Evolutionary conservation across 345 rosid genomes (phyloP).

Genomic region (Euclidium syriacum): DNA sequence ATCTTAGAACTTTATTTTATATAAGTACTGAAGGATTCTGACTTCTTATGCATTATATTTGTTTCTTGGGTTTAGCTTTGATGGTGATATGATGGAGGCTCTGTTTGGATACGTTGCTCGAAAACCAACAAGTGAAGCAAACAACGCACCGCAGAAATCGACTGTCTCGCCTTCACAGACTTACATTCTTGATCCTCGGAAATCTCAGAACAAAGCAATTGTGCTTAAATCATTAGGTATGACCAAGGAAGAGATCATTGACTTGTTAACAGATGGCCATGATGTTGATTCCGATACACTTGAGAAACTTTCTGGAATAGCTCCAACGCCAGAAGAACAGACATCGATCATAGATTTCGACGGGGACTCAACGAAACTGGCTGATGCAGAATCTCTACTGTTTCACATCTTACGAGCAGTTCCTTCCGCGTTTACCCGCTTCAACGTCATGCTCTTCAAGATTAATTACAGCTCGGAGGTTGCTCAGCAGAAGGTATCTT

Average conservation of each 20-base stretch:
- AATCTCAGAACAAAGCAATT: constrained; percentile 79
- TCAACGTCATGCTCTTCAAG: constrained; percentile 74
- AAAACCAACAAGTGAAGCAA: constrained; percentile 33
- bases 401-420: constrained; percentile 55
- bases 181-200: constrained; percentile 62
- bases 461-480: constrained; percentile 55
- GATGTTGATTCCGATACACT: constrained; percentile 57
- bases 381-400: constrained; percentile 72
- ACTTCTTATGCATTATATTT: neutral
- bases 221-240: constrained; percentile 65
- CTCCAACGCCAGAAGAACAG: constrained; percentile 72
- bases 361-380: constrained; percentile 52
- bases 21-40: neutral
- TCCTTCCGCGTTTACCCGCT: constrained; percentile 68
- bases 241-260: constrained; percentile 52
- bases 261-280: constrained; percentile 50
- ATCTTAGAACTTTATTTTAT: neutral
- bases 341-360: constrained; percentile 45
- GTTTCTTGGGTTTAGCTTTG: constrained; percentile 47
- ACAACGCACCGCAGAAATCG: constrained; percentile 6
- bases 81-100: constrained; percentile 89
- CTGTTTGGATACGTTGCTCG: constrained; percentile 66
- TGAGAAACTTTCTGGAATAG: constrained; percentile 71
- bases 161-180: constrained; percentile 35
- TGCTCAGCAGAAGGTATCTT: constrained; percentile 40